phyloP scores from a whole-genome alignment of 306 rosid species.

The Casuarina cunninghamiana region DNA sequence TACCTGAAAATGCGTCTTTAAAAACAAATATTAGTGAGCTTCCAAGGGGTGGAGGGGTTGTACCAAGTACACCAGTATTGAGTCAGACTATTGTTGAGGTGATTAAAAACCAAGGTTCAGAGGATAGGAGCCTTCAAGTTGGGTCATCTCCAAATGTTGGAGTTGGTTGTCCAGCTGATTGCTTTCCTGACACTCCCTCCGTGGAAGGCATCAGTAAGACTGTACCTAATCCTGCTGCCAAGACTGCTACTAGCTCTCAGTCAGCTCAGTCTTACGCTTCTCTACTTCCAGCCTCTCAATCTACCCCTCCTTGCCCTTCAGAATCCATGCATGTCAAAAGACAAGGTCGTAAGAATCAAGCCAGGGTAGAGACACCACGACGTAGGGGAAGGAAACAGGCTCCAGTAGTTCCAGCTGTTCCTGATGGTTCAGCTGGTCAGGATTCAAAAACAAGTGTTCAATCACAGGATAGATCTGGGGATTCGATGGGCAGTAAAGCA shows the following conservation, averaged over 20 bases:
- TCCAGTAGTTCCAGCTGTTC: conserved; percentile 33
- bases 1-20: conserved; percentile 34
- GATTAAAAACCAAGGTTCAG: conserved; percentile 36
- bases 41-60: conserved; percentile 29
- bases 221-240: conserved; percentile 34
- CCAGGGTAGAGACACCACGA: conserved; percentile 68
- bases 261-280: conserved; percentile 36
- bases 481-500: conserved; percentile 46
- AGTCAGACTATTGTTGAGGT: conserved; percentile 34
- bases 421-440: conserved; percentile 44
- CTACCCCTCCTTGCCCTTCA: conserved; percentile 42
- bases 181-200: conserved; percentile 35
- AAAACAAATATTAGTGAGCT: conserved; percentile 33
- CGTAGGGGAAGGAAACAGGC: conserved; percentile 79
- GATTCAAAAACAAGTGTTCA: conserved; percentile 56
- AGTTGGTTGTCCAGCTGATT: conserved; percentile 40
- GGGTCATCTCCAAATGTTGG: conserved; percentile 33
- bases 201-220: conserved; percentile 33
- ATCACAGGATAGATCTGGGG: conserved; percentile 43
- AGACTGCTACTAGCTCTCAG: conserved; percentile 43
- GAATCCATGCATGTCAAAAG: conserved; percentile 61
- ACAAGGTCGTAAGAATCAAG: conserved; percentile 77
- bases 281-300: conserved; percentile 39
- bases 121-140: conserved; percentile 37
- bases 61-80: conserved; percentile 29